Evolutionary conservation across 306 rosid genomes (phyloP), one percentile per base, ranked within the genome.

Genomic region (Chamaecrista fasciculata): DNA sequence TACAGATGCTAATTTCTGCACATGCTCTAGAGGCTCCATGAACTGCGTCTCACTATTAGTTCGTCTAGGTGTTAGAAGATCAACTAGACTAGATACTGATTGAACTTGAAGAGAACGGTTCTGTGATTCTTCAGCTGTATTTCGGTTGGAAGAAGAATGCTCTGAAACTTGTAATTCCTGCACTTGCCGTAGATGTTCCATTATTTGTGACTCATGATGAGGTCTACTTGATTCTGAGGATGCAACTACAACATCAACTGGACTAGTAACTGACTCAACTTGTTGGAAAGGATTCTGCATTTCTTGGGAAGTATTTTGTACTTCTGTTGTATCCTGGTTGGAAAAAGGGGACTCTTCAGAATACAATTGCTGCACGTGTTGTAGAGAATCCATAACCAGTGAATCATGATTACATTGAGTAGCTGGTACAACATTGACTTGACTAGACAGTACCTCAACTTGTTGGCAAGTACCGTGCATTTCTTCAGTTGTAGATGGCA

Each of bases 161-260:
- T 63, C 53, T 39, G 73, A 25, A 40, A 76, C 21, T 28, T 51
- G 50, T 1, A 49, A 15, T 21, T 56, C 47, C 23, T 62, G 72
- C 40, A 50, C 72, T 75, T 73, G 70, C 40, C 8, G 59, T 42
- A 21, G 46, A 55, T 80, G 69, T 46, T 76, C 79, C 25, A 16
- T n/a, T 59, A 28, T 21, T 5, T 31, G 70, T 19, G 67, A 70
- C 62, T 71, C 82, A 26, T 42, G 79, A 49, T n/a, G n/a, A n/a
- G n/a, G n/a, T n/a, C n/a, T n/a, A n/a, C n/a, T n/a, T n/a, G n/a
- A n/a, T n/a, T n/a, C n/a, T n/a, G n/a, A n/a, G n/a, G n/a, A n/a
- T n/a, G n/a, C n/a, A n/a, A n/a, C n/a, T n/a, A n/a, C n/a, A n/a
- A n/a, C 26, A 2, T 62, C 40, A 81, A 60, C 61, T 31, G 52